Base-by-base conservation (phyloP, 2,329 filamentous ascomycete genomes). In the Sarocladium kiliense region DNA sequence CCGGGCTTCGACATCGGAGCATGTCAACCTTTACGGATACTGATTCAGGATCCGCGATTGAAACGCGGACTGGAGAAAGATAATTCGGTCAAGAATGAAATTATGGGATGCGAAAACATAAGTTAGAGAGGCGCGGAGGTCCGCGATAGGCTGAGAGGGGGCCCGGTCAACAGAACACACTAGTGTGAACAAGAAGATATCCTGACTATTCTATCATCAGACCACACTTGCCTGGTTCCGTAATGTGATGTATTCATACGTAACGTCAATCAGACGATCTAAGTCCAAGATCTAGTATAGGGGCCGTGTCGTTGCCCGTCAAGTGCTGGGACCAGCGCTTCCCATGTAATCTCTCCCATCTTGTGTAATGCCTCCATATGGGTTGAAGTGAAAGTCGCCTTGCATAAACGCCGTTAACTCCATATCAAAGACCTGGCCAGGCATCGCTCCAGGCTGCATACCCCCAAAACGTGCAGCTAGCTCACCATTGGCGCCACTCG, bases 21-120 rank as follows among this genome's bases (percentile, higher is more conserved):
- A 66, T 14, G 64, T 68, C 19, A 73, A 73, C 51, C 54, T 73
- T 12, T 72, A 73, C 18, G 71, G 70, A 7, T 73, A 71, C 58
- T 73, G 59, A 21, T 21, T 16, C 27, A 37, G 18, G n/a, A 47
- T n/a, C 3, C 49, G 19, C 36, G n/a, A 23, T 47, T 11, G 18
- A 23, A 7, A 14, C 21, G 18, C 23, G 10, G 11, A 7, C 4
- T 25, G 9, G 36, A 5, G 42, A 21, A 23, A 23, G 42, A 25
- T 11, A 32, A 6, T 7, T 32, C 12, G 7, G 12, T 32, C 30
- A 32, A 32, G 30, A 12, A 7, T 32, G 7, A 32, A 12, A 32
- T n/a, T n/a, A n/a, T n/a, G n/a, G n/a, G n/a, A n/a, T n/a, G n/a
- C n/a, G n/a, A n/a, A n/a, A n/a, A n/a, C n/a, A n/a, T n/a, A n/a